Conservation (phyloP, 2,329 filamentous ascomycete genomes). For the Colletotrichum paranaense region DNA sequence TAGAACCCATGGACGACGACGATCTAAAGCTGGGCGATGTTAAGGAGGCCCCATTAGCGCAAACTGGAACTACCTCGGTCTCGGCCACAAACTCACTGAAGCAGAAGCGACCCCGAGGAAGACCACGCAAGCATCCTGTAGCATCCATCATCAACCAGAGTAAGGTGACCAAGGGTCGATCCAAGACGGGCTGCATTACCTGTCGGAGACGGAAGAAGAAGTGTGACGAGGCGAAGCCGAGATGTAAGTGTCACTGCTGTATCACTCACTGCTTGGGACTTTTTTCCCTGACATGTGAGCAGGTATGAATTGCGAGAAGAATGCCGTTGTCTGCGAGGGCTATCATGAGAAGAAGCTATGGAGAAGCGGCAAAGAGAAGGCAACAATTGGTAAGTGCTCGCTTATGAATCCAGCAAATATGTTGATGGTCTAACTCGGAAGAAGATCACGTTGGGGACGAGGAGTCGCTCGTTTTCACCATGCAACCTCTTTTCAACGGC, state of each 20-base stretch:
- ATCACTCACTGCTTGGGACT: not conserved
- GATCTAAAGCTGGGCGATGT: conserved; percentile 65
- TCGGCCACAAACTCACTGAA: conserved; percentile 48
- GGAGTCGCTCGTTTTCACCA: conserved; percentile 55
- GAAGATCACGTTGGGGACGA: conserved; percentile 20
- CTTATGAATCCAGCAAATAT: not conserved
- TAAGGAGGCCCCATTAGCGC: conserved; percentile 54
- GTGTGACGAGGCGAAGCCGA: conserved; percentile 75
- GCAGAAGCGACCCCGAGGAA: conserved; percentile 76
- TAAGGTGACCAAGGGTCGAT: conserved; percentile 82
- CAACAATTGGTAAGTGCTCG: conserved; percentile 69
- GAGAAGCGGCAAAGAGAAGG: conserved; percentile 84
- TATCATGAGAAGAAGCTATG: conserved; percentile 89
- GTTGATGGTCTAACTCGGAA: not conserved
- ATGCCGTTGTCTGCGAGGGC: conserved; percentile 90
- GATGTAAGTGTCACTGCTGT: conserved; percentile 61
- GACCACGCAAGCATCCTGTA: conserved; percentile 84
- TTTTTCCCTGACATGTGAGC: conserved; percentile 36
- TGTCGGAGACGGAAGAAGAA: conserved; percentile 79
- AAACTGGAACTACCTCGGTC: conserved; percentile 32
- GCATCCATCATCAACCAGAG: conserved; percentile 66
- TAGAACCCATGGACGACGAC: conserved; percentile 68
- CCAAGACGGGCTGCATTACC: conserved; percentile 76
- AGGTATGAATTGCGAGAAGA: conserved; percentile 93
- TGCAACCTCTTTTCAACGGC: conserved; percentile 79